Evolutionary conservation across 2,329 filamentous ascomycete genomes (phyloP).

Genomic region (Hypoxylon sp.): DNA sequence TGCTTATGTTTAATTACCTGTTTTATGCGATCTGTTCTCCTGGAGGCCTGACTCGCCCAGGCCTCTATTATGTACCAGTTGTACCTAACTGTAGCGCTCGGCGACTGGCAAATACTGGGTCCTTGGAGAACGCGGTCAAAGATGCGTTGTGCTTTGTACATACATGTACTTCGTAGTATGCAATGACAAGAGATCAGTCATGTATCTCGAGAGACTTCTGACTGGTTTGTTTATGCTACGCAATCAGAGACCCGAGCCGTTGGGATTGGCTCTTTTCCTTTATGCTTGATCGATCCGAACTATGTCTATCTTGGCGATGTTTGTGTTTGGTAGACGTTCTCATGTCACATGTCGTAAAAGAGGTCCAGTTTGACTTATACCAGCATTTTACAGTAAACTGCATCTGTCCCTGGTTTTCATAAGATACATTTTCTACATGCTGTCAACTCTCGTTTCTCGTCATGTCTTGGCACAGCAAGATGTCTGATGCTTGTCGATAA

Average conservation of each 20-base stretch:
- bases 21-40: slow-evolving; percentile 20
- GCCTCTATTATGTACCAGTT: too few relatives aligned
- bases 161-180: too few relatives aligned
- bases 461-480: too few relatives aligned
- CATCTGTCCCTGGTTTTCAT: neutral
- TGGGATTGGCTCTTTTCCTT: slow-evolving; percentile 1
- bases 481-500: too few relatives aligned
- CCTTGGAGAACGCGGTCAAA: slow-evolving; percentile 32
- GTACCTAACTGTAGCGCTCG: slow-evolving; percentile 17
- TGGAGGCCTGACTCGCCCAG: too few relatives aligned
- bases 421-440: neutral
- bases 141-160: too few relatives aligned
- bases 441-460: too few relatives aligned
- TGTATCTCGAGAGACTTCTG: slow-evolving; percentile 4
- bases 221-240: neutral
- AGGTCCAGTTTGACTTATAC: neutral
- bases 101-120: slow-evolving; percentile 24
- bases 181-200: slow-evolving; percentile 12
- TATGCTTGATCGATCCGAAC: slow-evolving; percentile 13
- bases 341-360: slow-evolving; percentile 11
- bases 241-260: neutral
- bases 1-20: slow-evolving; percentile 33
- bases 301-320: too few relatives aligned
- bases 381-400: slow-evolving; percentile 2
- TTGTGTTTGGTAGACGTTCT: too few relatives aligned